Percentiles rank a stretch among this genome's conserved stretches.
Evolutionary conservation across 306 rosid species (phyloP).

Genomic region (Phaseolus lunatus): DNA sequence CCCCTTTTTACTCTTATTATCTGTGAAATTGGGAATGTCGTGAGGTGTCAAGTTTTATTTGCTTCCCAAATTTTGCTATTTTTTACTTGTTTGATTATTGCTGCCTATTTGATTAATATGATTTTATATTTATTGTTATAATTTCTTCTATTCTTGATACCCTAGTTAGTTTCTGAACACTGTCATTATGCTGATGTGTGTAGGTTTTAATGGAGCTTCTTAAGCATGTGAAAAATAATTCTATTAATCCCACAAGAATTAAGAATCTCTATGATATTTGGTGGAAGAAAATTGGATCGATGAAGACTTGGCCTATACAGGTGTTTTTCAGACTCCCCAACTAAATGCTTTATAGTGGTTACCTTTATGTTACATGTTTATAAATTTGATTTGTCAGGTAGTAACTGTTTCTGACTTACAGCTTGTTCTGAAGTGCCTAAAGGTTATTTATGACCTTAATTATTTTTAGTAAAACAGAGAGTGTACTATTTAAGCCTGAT

Average conservation of each 20-base stretch:
- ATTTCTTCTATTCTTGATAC: constrained; percentile 32
- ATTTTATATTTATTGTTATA: neutral
- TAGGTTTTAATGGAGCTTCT: constrained; percentile 77
- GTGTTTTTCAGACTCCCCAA: constrained; percentile 47
- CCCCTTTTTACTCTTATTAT: neutral
- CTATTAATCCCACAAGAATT: constrained; percentile 47
- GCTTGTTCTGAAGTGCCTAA: neutral
- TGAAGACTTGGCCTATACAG: constrained; percentile 60
- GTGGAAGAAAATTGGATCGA: constrained; percentile 66
- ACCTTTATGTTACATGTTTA: constrained; percentile 33
- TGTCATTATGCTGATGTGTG: constrained; percentile 24
- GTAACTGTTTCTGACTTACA: neutral
- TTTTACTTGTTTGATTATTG: neutral
- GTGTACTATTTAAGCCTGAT: constrained; percentile 9
- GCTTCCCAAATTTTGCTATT: neutral
- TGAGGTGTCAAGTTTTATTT: constrained; percentile 4
- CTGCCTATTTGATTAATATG: neutral
- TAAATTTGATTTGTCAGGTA: neutral
- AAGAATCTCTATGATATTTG: constrained; percentile 66
- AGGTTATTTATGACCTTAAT: too few species aligned
- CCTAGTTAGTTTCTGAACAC: constrained; percentile 36
- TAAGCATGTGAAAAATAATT: constrained; percentile 47
- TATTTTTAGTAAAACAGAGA: neutral
- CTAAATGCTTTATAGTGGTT: neutral
- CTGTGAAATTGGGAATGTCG: neutral